phyloP scores from a whole-genome alignment of 2,329 filamentous ascomycete genomes.

The Arthroderma sp. region DNA sequence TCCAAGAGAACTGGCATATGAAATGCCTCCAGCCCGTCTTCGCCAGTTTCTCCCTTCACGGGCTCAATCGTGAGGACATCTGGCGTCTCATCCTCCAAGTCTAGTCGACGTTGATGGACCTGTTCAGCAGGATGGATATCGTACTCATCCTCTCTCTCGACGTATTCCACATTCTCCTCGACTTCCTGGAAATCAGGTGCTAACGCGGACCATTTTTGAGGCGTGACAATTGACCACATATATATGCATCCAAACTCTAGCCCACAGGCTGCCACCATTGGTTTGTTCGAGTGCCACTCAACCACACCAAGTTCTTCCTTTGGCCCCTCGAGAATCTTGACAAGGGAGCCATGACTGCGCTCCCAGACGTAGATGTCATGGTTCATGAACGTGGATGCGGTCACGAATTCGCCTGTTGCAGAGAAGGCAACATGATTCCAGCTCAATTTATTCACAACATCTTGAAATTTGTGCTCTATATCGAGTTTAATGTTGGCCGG shows the following conservation, averaged over 20 bases:
- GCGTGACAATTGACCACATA: conserved; percentile 89
- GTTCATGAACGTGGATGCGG: conserved; percentile 94
- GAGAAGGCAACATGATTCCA: conserved; percentile 98
- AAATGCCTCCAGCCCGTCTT: conserved; percentile 51
- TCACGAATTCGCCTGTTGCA: conserved; percentile 86
- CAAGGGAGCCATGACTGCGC: conserved; percentile 78
- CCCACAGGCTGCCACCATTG: conserved; percentile 80
- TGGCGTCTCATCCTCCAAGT: conserved; percentile 85
- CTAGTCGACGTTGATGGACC: conserved; percentile 77
- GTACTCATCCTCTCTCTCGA: conserved; percentile 92
- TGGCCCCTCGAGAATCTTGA: conserved; percentile 92
- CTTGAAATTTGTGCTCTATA: conserved; percentile 95
- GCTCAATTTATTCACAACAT: conserved; percentile 83
- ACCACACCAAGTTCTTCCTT: conserved; percentile 94
- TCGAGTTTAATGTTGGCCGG: conserved; percentile 78
- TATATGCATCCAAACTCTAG: conserved; percentile 88
- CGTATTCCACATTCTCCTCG: conserved; percentile 95
- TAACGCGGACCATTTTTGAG: conserved; percentile 92
- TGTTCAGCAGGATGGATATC: conserved; percentile 95
- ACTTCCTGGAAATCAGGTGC: conserved; percentile 96
- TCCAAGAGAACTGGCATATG: conserved; percentile 89
- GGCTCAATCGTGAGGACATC: conserved; percentile 73
- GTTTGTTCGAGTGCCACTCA: conserved; percentile 87
- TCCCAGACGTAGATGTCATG: conserved; percentile 99
- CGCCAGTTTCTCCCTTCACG: conserved; percentile 47